phyloP scores from a whole-genome alignment of 176 grass and related monocot species.

The Musa itinerans region DNA sequence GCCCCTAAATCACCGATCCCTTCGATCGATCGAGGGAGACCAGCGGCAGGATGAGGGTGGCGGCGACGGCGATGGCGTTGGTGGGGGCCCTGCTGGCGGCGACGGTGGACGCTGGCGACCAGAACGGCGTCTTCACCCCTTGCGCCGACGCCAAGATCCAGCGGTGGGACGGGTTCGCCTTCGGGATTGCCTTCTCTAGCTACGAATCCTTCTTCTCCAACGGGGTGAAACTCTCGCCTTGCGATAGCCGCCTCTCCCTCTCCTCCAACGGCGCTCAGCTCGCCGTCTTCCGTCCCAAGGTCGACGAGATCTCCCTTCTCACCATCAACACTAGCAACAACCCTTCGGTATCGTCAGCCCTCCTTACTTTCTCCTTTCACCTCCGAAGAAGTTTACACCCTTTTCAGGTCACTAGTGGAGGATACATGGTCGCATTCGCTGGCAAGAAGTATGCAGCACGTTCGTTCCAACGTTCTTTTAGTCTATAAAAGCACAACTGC shows the following conservation, averaged over 20 bases:
- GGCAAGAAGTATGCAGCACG: constrained; percentile 59
- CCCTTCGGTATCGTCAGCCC: not conserved
- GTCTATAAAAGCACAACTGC: too few relatives aligned
- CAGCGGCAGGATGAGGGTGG: not conserved
- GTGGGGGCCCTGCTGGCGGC: not conserved
- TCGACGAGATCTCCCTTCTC: constrained; percentile 90
- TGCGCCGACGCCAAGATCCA: constrained; percentile 58
- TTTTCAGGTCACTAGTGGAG: constrained; percentile 39
- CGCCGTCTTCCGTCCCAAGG: constrained; percentile 59
- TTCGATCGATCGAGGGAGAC: not conserved
- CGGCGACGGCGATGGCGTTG: not conserved
- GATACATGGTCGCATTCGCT: constrained; percentile 38
- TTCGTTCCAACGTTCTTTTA: too few relatives aligned
- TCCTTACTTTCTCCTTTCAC: not conserved
- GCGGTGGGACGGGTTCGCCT: constrained; percentile 71
- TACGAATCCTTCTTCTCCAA: constrained; percentile 51
- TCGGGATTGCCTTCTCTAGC: constrained; percentile 65
- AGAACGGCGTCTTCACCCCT: constrained; percentile 57
- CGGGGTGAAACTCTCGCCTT: constrained; percentile 63
- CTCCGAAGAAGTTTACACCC: not conserved
- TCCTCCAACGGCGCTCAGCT: constrained; percentile 23
- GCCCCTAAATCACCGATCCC: too few relatives aligned
- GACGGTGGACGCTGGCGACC: constrained; percentile 21
- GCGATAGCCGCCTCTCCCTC: constrained; percentile 58
- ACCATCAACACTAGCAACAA: constrained; percentile 51